A percentile compares a stretch with the other conserved stretches of the same genome.
These are phyloP conservation scores for Sporisorium iseilematis-ciliati DNA, from an alignment of 1,284 basidiomycete genomes.

Conservation along the genomic window DNA sequence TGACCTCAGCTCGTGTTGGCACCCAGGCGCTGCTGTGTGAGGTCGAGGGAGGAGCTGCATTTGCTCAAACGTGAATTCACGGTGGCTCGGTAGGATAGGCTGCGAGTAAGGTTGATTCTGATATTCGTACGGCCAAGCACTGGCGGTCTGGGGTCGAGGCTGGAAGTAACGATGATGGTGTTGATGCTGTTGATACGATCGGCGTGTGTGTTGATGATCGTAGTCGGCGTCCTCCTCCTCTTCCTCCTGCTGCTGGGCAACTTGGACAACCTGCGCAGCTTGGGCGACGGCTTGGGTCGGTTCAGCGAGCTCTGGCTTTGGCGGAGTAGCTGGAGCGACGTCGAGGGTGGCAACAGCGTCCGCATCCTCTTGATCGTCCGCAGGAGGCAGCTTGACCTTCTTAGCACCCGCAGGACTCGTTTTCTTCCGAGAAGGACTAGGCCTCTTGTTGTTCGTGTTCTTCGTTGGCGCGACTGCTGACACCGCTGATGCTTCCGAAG, in stretches of 20 bases:
- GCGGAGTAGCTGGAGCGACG: background rate
- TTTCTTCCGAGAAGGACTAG: conserved; percentile 23
- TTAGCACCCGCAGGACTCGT: conserved; percentile 6
- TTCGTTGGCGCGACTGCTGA: background rate
- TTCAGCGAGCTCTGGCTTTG: background rate
- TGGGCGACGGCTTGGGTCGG: background rate
- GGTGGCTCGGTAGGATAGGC: background rate
- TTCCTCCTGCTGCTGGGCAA: no score
- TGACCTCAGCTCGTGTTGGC: conserved; percentile 2
- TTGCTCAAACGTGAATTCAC: background rate
- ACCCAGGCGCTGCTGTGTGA: conserved; percentile 4
- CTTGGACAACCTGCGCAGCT: no score
- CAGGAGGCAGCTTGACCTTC: conserved; percentile 17
- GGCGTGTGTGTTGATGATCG: background rate
- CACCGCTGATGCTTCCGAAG: background rate
- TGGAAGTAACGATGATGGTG: background rate
- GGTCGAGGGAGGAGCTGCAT: conserved; percentile 7
- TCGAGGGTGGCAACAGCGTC: background rate
- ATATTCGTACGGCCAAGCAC: background rate
- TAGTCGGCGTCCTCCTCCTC: background rate
- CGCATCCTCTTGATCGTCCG: background rate
- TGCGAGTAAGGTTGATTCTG: conserved; percentile 1
- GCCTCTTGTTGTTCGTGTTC: conserved; percentile 2
- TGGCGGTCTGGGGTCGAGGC: background rate
- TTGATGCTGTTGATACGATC: background rate